Base-by-base conservation (phyloP, 148 eudicot genomes). In the Rhododendron ferrugineum region DNA sequence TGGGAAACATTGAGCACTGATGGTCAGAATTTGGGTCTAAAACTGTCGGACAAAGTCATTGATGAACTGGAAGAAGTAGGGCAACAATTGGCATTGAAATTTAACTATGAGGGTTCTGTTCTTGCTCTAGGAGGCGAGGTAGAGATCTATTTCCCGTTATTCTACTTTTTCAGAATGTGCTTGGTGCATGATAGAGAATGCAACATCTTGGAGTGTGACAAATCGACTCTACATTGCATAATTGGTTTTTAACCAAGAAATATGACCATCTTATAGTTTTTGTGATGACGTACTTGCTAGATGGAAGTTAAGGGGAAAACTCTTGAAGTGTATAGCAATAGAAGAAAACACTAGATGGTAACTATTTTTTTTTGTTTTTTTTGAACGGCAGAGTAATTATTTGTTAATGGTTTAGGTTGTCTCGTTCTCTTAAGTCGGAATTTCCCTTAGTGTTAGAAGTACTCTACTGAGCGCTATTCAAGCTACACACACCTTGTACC, bases 41-140 rank as follows among this genome's bases (percentile, higher is more conserved):
- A 66, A 80, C 40, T 88, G 85, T 95, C 98, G 64, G 92, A 92
- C 74, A 93, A 88, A 82, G 89, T 87, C 58, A 91, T 93, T 76
- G 70, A 89, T 9, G 88, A 88, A 82, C 83, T 95, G 88, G 91
- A 94, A 89, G 94, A 93, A 86, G 90, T 95, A 83, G 97, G 93
- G 74, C 94, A 92, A 87, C 98, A 95, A 84, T 87, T 93, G 88
- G 93, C 96, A 34, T 87, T 95, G 79, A 76, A 91, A 40, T 94
- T 95, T 88, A 90, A 87, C 85, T 83, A 80, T 77, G 94, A 95
- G 78, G 98, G 97, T 36, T 92, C 92, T 83, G 81, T 94, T 83
- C 95, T 95, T 86, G 98, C 97, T 70, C 88, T 86, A 70, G 98
- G 98, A 81, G 93, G 93, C 87, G 94, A 94, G 98, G 97, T 95